A percentile compares a stretch with the other conserved stretches of the same genome.
Evolutionary conservation across 805 yeast species (phyloP).

Genomic region (Starmerella etchellsii): DNA sequence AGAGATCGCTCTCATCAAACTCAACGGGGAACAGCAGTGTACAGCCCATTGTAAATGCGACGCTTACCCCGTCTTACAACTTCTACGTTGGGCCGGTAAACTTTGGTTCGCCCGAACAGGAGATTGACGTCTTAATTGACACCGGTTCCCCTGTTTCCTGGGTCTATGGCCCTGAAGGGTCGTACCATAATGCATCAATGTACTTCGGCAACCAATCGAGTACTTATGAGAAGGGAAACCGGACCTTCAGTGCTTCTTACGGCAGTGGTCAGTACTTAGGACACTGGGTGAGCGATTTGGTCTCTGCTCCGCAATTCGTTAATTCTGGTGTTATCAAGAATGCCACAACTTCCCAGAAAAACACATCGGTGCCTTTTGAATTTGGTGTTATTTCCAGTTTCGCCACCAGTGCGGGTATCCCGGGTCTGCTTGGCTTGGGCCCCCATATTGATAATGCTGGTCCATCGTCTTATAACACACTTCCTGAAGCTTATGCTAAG

Average conservation of each 20-base stretch:
- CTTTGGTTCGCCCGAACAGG: slow-evolving; percentile 35
- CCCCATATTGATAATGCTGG: slow-evolving; percentile 22
- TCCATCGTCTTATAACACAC: slow-evolving; percentile 16
- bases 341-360: not conserved
- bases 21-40: slow-evolving; percentile 4
- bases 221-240: slow-evolving; percentile 26
- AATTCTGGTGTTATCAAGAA: slow-evolving; percentile 3
- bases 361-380: slow-evolving; percentile 18
- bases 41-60: slow-evolving; percentile 15
- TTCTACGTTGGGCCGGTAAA: slow-evolving; percentile 27
- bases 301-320: slow-evolving; percentile 19
- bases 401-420: slow-evolving; percentile 20
- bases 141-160: slow-evolving; percentile 41
- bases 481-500: slow-evolving; percentile 21
- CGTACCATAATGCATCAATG: slow-evolving; percentile 23
- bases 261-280: slow-evolving; percentile 27
- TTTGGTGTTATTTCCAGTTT: slow-evolving; percentile 24
- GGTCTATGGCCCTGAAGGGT: slow-evolving; percentile 31
- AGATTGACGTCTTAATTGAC: slow-evolving; percentile 33
- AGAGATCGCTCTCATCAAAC: not conserved
- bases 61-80: slow-evolving; percentile 24
- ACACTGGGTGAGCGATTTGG: slow-evolving; percentile 24
- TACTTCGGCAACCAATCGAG: slow-evolving; percentile 22
- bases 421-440: slow-evolving; percentile 22
- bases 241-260: slow-evolving; percentile 32